Conservation (phyloP, 768 basidiomycete species). For the Hygrophorus pudorinus region DNA sequence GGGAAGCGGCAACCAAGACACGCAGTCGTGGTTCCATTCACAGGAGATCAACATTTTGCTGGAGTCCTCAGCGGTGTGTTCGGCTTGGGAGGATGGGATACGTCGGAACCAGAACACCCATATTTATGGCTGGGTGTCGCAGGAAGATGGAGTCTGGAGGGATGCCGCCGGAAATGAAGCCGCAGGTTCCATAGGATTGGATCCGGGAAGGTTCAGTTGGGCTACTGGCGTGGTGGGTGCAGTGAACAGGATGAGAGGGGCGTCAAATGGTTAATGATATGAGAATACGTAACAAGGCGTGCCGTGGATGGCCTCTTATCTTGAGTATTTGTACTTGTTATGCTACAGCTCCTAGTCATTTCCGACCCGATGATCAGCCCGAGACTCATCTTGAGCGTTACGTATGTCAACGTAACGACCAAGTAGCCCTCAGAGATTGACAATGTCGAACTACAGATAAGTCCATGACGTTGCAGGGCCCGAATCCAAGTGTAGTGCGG, state of each 20-base stretch:
- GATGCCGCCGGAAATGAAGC: slow-evolving; percentile 34
- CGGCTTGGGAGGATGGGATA: slow-evolving; percentile 47
- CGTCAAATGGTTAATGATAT: not conserved
- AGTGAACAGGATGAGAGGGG: slow-evolving; percentile 31
- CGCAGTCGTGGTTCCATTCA: slow-evolving; percentile 65
- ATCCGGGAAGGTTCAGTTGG: slow-evolving; percentile 26
- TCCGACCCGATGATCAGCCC: no score
- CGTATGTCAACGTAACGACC: no score
- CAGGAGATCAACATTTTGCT: slow-evolving; percentile 62
- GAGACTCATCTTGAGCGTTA: no score
- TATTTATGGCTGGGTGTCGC: slow-evolving; percentile 29
- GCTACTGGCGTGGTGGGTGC: slow-evolving; percentile 33
- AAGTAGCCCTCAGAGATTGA: no score
- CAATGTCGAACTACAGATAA: no score
- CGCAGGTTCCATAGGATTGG: slow-evolving; percentile 27
- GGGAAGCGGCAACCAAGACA: slow-evolving; percentile 67
- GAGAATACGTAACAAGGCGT: no score
- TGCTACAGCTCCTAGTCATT: no score
- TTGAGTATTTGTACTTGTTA: no score
- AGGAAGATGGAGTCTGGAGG: slow-evolving; percentile 47
- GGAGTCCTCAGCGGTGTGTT: slow-evolving; percentile 40
- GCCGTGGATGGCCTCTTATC: no score
- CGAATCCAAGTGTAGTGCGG: no score
- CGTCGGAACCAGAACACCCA: slow-evolving; percentile 46
- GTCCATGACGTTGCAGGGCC: no score